Percentiles rank a stretch among this genome's conserved stretches.
Evolutionary conservation across 768 basidiomycete species (phyloP).

Genomic region (Pulveroboletus sp.): DNA sequence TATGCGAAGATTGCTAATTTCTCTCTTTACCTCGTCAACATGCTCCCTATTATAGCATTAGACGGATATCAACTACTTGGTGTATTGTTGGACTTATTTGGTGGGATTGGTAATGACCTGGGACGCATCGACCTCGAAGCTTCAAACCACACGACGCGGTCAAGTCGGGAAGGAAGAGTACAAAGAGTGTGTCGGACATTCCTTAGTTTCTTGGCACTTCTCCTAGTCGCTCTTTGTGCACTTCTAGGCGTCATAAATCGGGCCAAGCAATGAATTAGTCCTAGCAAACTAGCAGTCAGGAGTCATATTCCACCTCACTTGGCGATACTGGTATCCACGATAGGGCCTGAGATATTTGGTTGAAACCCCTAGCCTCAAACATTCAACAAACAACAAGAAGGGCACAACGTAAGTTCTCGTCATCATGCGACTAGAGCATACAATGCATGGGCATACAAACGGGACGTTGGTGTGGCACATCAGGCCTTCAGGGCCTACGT

Average conservation of each 20-base stretch:
- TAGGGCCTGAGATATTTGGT: too few relatives aligned
- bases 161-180: constrained; percentile 5
- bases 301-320: too few relatives aligned
- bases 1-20: constrained; percentile 66
- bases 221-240: constrained; percentile 20
- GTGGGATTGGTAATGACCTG: not conserved
- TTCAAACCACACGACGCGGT: constrained; percentile 1
- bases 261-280: constrained; percentile 14
- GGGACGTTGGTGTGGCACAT: constrained; percentile 2
- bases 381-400: too few relatives aligned
- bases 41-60: constrained; percentile 67
- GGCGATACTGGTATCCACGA: too few relatives aligned
- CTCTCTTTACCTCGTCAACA: constrained; percentile 80
- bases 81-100: constrained; percentile 25
- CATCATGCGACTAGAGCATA: constrained; percentile 16
- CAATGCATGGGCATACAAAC: constrained; percentile 18
- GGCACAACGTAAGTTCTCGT: too few relatives aligned
- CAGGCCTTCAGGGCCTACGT: constrained; percentile 1
- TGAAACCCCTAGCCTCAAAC: too few relatives aligned
- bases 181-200: constrained; percentile 15
- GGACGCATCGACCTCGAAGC: constrained; percentile 22
- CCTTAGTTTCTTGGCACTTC: constrained; percentile 19
- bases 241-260: constrained; percentile 19
- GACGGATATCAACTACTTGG: constrained; percentile 67
- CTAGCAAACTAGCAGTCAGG: too few relatives aligned